Evolutionary conservation across 2,329 filamentous ascomycete species (phyloP), one percentile per base, ranked within the genome.

Genomic region (Sarocladiaceae sp.): DNA sequence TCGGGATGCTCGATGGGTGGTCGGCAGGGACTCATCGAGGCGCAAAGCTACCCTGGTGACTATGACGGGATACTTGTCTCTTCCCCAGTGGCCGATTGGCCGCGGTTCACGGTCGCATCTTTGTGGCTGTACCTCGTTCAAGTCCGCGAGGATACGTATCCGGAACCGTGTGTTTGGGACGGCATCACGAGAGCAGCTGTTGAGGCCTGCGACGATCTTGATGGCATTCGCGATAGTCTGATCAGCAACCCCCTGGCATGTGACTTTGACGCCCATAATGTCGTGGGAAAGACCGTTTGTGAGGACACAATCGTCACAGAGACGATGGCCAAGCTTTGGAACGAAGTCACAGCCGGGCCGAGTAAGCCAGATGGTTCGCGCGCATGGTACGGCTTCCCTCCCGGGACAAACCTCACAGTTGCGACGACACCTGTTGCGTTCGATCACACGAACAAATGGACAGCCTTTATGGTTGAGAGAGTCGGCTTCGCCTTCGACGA

Each of bases 1-100:
- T 58, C 64, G 12, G 73, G 72, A 21, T 76, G 73, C 53, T 73
- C 69, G 1, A 74, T 70, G 0, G 73, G 73, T 15, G 73, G 73
- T 3, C 58, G 72, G 3, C 70, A 77, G 55, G 73, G 72, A 13
- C 55, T 73, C 13, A 70, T 69, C 45, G 63, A 67, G 32, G 63
- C 68, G 4, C 66, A 74, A 48, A 52, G 62, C 23, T 73, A 65
- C 48, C 72, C 72, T 0, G 62, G 73, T 4, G 70, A 73, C 45
- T 74, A 73, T 43, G 68, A 74, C 46, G 72, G 72, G 16, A 64
- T 73, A 26, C 18, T 34, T 11, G 73, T 72, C 3, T 68, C 64
- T 3, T 58, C 58, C 10, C 66, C 68, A 3, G 73, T 68, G 4
- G 47, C 66, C 18, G 51, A 62, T 43, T 74, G 50, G 63, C 58